Conservation (phyloP, 805 yeast species). For the Brettanomyces nanus region DNA sequence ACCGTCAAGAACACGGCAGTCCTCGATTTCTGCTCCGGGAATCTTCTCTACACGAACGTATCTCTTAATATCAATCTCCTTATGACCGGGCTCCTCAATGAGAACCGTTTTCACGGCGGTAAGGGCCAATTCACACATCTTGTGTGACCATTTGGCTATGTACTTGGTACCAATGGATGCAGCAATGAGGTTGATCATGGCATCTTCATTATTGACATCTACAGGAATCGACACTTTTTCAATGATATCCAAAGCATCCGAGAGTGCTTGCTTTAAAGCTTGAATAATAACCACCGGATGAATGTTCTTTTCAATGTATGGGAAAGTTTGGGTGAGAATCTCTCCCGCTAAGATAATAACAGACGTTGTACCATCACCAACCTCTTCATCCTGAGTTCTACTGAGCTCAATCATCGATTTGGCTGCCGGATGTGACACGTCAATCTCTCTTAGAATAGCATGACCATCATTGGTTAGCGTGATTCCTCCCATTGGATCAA, state of each 20-base stretch:
- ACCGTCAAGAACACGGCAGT: conserved; percentile 82
- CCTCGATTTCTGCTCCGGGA: conserved; percentile 96
- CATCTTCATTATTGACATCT: conserved; percentile 74
- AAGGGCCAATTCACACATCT: conserved; percentile 84
- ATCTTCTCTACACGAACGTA: conserved; percentile 91
- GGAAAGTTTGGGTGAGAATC: conserved; percentile 89
- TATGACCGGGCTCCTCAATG: conserved; percentile 49
- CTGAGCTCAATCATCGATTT: conserved; percentile 95
- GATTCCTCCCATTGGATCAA: conserved; percentile 96
- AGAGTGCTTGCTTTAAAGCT: conserved; percentile 84
- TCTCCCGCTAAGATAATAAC: conserved; percentile 97
- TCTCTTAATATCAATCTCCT: conserved; percentile 88
- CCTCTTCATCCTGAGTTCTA: conserved; percentile 98
- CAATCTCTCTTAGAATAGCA: conserved; percentile 94
- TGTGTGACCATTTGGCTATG: conserved; percentile 80
- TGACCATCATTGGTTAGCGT: conserved; percentile 98
- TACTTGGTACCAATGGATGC: conserved; percentile 97
- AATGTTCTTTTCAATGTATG: conserved; percentile 87
- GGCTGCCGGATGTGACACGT: conserved; percentile 98
- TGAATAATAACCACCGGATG: conserved; percentile 96
- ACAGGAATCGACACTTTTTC: conserved; percentile 77
- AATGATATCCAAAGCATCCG: conserved; percentile 85
- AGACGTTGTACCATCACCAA: conserved; percentile 83
- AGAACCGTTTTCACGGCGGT: conserved; percentile 81
- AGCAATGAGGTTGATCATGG: conserved; percentile 77